Percentiles rank a stretch among this genome's conserved stretches.
Conservation (phyloP, 2,329 filamentous ascomycete species). For the Calonectria montana region DNA sequence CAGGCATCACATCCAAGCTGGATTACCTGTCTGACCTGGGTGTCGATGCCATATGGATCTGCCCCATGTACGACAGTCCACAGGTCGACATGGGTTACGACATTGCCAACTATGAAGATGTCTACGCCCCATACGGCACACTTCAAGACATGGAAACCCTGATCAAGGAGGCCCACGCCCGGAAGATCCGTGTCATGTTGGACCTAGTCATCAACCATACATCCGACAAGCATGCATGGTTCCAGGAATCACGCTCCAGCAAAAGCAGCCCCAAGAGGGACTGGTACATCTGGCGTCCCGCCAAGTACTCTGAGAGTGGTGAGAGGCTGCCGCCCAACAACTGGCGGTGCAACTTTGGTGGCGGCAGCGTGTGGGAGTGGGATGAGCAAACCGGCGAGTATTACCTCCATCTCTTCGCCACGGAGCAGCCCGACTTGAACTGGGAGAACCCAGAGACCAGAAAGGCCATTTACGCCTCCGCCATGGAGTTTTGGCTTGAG, state of each 20-base stretch:
- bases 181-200: slow-evolving; percentile 39
- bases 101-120: slow-evolving; percentile 40
- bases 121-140: slow-evolving; percentile 39
- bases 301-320: slow-evolving; percentile 65
- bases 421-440: slow-evolving; percentile 86
- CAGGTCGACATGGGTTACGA: slow-evolving; percentile 42
- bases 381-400: slow-evolving; percentile 80
- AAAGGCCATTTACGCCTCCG: slow-evolving; percentile 75
- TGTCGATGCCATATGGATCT: slow-evolving; percentile 40
- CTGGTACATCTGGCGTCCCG: slow-evolving; percentile 74
- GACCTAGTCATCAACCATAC: slow-evolving; percentile 42
- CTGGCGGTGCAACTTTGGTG: slow-evolving; percentile 73
- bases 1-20: slow-evolving; percentile 64
- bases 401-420: slow-evolving; percentile 80
- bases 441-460: slow-evolving; percentile 80
- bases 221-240: slow-evolving; percentile 41
- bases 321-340: slow-evolving; percentile 79
- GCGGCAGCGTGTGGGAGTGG: slow-evolving; percentile 74
- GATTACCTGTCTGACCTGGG: slow-evolving; percentile 53
- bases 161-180: slow-evolving; percentile 37
- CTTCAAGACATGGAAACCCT: slow-evolving; percentile 40
- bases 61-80: slow-evolving; percentile 42
- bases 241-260: slow-evolving; percentile 34
- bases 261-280: slow-evolving; percentile 50
- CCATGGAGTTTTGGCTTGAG: slow-evolving; percentile 84